A percentile compares a stretch with the other conserved stretches of the same genome.
These are phyloP conservation scores for Diplotaxis tenuifolia DNA, from an alignment of 345 rosid genomes.

Conservation along the genomic window DNA sequence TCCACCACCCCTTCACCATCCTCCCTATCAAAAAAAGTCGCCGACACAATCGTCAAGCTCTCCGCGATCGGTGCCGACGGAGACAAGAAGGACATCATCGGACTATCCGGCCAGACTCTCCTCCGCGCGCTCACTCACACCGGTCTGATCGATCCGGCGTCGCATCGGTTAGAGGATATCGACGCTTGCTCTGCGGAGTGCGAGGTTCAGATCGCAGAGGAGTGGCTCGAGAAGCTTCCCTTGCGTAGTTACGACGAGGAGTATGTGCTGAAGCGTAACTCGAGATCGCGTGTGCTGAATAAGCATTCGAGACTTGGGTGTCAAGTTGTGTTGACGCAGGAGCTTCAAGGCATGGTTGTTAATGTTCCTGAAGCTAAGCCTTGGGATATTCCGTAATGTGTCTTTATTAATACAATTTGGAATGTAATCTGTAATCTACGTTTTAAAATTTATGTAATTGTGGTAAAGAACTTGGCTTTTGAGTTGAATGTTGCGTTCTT, in stretches of 20 bases:
- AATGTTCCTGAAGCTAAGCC: slow-evolving; percentile 96
- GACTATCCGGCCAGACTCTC: too few species aligned
- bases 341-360: slow-evolving; percentile 96
- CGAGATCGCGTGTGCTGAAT: slow-evolving; percentile 84
- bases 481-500: slow-evolving; percentile 23
- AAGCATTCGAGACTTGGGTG: slow-evolving; percentile 88
- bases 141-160: slow-evolving; percentile 85
- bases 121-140: slow-evolving; percentile 68
- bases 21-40: slow-evolving; percentile 63
- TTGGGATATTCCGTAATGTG: slow-evolving; percentile 93
- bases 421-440: slow-evolving; percentile 24
- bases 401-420: slow-evolving; percentile 5
- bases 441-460: too few species aligned
- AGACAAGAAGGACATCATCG: slow-evolving; percentile 64
- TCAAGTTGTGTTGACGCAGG: slow-evolving; percentile 74
- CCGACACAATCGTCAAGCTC: slow-evolving; percentile 88
- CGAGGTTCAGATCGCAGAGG: slow-evolving; percentile 97
- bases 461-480: slow-evolving; percentile 20
- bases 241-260: slow-evolving; percentile 89
- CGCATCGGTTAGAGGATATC: slow-evolving; percentile 92
- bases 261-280: slow-evolving; percentile 73
- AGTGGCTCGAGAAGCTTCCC: slow-evolving; percentile 86
- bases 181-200: slow-evolving; percentile 99
- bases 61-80: slow-evolving; percentile 81
- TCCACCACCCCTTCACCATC: slow-evolving; percentile 28